These are phyloP conservation scores for Ephemerocybe angulata DNA, from an alignment of 768 basidiomycete genomes.

Conservation along the genomic window DNA sequence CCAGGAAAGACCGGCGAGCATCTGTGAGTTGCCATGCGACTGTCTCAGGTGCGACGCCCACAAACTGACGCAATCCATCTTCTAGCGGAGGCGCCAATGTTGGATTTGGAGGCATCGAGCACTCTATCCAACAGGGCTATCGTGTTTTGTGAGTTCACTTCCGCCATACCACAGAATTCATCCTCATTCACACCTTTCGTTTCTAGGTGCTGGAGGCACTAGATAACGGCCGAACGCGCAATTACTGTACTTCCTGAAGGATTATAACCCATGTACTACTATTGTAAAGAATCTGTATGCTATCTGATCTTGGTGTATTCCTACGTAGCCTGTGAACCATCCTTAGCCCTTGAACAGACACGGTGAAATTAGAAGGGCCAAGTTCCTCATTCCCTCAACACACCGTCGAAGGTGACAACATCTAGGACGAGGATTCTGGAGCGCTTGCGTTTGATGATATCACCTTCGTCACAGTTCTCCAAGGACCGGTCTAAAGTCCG, in stretches of 20 bases:
- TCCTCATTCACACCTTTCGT: conserved; percentile 1
- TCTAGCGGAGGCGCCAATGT: conserved; percentile 41
- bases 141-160: conserved; percentile 43
- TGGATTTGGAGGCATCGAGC: conserved; percentile 44
- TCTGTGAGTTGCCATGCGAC: conserved; percentile 41
- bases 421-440: no score
- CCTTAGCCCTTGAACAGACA: no score
- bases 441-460: no score
- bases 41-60: neutral
- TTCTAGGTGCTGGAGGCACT: conserved; percentile 37
- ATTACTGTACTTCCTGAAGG: no score
- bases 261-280: no score
- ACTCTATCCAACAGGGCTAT: conserved; percentile 37
- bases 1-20: conserved; percentile 75
- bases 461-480: neutral
- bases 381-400: no score
- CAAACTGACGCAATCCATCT: neutral
- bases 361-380: no score
- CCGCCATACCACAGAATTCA: neutral
- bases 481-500: neutral
- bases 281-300: no score
- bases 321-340: no score
- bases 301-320: no score
- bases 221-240: no score
- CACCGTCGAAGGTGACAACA: no score